phyloP scores from a whole-genome alignment of 169 alveolate species.

The Plasmodium falciparum region DNA sequence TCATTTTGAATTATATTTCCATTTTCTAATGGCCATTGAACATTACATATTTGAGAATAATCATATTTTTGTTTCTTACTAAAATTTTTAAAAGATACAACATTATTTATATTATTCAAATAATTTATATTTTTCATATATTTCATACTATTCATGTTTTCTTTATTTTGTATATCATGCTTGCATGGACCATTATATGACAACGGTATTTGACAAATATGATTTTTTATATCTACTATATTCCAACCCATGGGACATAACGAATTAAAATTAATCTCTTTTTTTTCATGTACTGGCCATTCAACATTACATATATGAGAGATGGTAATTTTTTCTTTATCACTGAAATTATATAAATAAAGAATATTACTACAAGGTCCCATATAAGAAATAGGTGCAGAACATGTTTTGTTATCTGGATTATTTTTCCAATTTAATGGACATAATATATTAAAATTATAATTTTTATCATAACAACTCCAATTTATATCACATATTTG shows the following conservation, averaged over 20 bases:
- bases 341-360: constrained; percentile 48
- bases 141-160: too few relatives aligned
- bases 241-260: constrained; percentile 77
- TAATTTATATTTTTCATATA: too few relatives aligned
- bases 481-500: constrained; percentile 79
- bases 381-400: constrained; percentile 78
- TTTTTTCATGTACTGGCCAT: constrained; percentile 46
- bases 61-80: constrained; percentile 61
- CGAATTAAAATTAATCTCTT: background rate
- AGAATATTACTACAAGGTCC: constrained; percentile 80
- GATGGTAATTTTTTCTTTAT: constrained; percentile 27
- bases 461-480: constrained; percentile 79
- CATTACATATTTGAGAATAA: constrained; percentile 37
- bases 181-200: constrained; percentile 75
- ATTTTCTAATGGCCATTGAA: constrained; percentile 36
- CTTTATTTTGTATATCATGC: background rate
- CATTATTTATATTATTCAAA: background rate
- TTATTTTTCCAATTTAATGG: constrained; percentile 75
- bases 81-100: constrained; percentile 34
- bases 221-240: constrained; percentile 4
- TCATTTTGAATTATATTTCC: constrained; percentile 27
- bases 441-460: constrained; percentile 17
- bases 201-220: constrained; percentile 22
- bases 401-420: constrained; percentile 78
- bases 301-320: constrained; percentile 75